Percentiles rank a stretch among this genome's conserved stretches.
Conservation (phyloP, 2,329 filamentous ascomycete genomes). For the Leptographium wingfieldii region DNA sequence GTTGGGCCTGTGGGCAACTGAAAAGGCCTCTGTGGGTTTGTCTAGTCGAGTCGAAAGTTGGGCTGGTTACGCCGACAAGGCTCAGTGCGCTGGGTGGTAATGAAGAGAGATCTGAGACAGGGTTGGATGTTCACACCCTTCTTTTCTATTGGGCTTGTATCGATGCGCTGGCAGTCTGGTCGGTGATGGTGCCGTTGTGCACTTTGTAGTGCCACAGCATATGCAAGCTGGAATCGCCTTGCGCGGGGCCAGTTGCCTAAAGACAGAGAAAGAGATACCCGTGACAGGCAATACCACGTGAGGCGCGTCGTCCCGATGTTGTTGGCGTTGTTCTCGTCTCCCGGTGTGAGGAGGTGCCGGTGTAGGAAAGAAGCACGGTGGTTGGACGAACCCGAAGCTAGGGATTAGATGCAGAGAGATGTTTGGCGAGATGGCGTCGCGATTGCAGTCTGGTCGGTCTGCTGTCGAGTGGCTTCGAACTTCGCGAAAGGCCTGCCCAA, state of each 20-base stretch:
- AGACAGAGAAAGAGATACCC: background rate
- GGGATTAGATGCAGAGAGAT: background rate
- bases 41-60: background rate
- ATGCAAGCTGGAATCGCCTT: conserved; percentile 41
- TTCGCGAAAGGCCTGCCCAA: conserved; percentile 22
- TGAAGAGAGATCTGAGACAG: conserved; percentile 27
- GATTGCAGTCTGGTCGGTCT: conserved; percentile 16
- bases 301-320: background rate
- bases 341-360: background rate
- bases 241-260: conserved; percentile 1
- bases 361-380: background rate
- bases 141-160: conserved; percentile 45
- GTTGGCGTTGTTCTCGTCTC: background rate
- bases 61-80: conserved; percentile 1
- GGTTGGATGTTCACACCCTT: conserved; percentile 31
- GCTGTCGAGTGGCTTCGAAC: background rate
- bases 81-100: conserved; percentile 1
- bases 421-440: background rate
- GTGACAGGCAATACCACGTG: background rate
- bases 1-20: background rate
- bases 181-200: conserved; percentile 37
- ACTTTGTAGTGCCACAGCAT: conserved; percentile 42
- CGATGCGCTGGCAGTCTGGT: conserved; percentile 48
- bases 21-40: background rate
- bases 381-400: background rate